Conservation (phyloP, 2,329 filamentous ascomycete genomes). For the Dothiorella sarmentorum region DNA sequence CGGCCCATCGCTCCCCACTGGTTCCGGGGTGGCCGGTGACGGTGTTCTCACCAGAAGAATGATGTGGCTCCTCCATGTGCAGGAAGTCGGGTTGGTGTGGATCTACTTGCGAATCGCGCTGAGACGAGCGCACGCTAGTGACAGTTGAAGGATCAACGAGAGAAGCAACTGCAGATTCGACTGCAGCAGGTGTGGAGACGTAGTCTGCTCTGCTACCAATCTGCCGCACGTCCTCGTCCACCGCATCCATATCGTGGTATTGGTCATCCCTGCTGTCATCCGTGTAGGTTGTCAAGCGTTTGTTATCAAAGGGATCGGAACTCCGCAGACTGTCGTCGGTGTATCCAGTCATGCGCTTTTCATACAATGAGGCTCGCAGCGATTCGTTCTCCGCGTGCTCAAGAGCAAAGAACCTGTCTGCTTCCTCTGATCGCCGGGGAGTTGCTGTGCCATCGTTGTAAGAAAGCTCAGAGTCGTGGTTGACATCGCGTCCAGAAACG, state of each 20-base stretch:
- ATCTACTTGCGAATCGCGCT: slow-evolving; percentile 11
- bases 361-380: slow-evolving; percentile 46
- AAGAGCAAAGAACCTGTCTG: slow-evolving; percentile 50
- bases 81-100: background rate
- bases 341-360: slow-evolving; percentile 41
- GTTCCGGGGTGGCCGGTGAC: slow-evolving; percentile 25
- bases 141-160: slow-evolving; percentile 80
- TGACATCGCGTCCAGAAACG: background rate
- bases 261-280: slow-evolving; percentile 55
- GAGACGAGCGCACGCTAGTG: slow-evolving; percentile 33
- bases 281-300: slow-evolving; percentile 49
- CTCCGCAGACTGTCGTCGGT: slow-evolving; percentile 51
- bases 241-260: slow-evolving; percentile 55
- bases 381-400: slow-evolving; percentile 60
- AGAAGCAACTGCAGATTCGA: slow-evolving; percentile 89
- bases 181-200: slow-evolving; percentile 66
- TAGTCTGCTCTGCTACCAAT: slow-evolving; percentile 72
- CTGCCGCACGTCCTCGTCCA: slow-evolving; percentile 64
- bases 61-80: slow-evolving; percentile 22
- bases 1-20: slow-evolving; percentile 34
- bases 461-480: background rate
- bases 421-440: slow-evolving; percentile 33
- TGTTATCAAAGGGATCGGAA: slow-evolving; percentile 46
- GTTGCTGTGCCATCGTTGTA: slow-evolving; percentile 1
- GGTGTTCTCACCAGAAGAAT: slow-evolving; percentile 23